Evolutionary conservation across 441 rosid species (phyloP).

Genomic region (Dalechampia spathulata): DNA sequence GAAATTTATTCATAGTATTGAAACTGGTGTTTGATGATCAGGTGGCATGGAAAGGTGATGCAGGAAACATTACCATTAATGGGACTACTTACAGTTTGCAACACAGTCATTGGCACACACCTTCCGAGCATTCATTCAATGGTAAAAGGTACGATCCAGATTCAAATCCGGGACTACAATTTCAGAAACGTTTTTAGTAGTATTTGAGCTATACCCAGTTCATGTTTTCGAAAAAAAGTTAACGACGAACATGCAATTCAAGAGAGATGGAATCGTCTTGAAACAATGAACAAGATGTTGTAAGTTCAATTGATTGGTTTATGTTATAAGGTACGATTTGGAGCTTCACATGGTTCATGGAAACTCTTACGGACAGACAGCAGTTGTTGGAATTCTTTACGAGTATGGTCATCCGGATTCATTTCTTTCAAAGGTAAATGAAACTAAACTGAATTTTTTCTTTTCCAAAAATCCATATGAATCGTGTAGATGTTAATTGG

Average conservation of each 20-base stretch:
- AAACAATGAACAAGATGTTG: no score
- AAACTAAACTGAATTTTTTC: background rate
- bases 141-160: conserved; percentile 37
- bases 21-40: conserved; percentile 11
- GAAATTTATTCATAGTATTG: no score
- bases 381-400: conserved; percentile 51
- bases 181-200: no score
- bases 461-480: background rate
- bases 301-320: no score
- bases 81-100: conserved; percentile 31
- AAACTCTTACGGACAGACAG: conserved; percentile 22
- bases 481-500: no score
- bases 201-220: no score
- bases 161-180: no score
- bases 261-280: no score
- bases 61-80: conserved; percentile 42
- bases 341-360: conserved; percentile 61
- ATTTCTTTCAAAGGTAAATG: conserved; percentile 40
- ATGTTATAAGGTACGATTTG: conserved; percentile 24
- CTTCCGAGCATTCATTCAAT: conserved; percentile 56
- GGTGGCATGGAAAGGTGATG: conserved; percentile 60
- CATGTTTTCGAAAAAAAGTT: no score
- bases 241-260: no score
- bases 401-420: conserved; percentile 41
- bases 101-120: conserved; percentile 65